These are phyloP conservation scores for Trametes cinnabarina DNA, from an alignment of 768 basidiomycete genomes.

Conservation along the genomic window DNA sequence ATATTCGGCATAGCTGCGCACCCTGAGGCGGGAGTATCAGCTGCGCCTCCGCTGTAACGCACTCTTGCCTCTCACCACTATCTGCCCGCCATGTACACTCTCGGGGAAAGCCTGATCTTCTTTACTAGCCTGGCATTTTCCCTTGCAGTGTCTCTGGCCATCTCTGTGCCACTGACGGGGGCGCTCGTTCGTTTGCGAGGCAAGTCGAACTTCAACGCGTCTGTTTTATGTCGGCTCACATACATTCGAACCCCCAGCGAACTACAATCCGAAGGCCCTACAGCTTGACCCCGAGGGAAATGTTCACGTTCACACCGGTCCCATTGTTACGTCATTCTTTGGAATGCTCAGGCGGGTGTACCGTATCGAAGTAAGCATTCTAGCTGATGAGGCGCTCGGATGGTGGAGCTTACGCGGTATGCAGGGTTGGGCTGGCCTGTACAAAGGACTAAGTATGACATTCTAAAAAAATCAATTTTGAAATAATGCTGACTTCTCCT, in stretches of 20 bases:
- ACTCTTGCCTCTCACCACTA: conserved; percentile 15
- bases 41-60: background rate
- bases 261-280: conserved; percentile 84
- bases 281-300: conserved; percentile 76
- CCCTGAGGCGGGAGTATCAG: background rate
- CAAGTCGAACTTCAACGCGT: background rate
- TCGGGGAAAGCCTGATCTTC: conserved; percentile 33
- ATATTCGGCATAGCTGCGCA: background rate
- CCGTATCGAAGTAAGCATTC: conserved; percentile 58
- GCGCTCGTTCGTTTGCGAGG: conserved; percentile 75
- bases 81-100: conserved; percentile 15
- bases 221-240: background rate
- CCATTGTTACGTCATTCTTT: conserved; percentile 73
- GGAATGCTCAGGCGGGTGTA: conserved; percentile 72
- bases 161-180: conserved; percentile 49
- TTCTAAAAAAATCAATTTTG: no score
- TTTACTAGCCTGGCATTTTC: conserved; percentile 49
- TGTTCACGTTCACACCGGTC: conserved; percentile 69
- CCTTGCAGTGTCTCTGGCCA: conserved; percentile 56
- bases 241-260: conserved; percentile 28
- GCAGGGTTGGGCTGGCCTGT: conserved; percentile 69
- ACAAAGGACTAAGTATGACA: conserved; percentile 70
- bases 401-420: conserved; percentile 8
- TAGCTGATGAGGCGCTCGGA: background rate
- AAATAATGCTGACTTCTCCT: conserved; percentile 28